These are phyloP conservation scores for Coemansia sp. DNA, from an alignment of 192 early-diverging fungal species.

Conservation along the genomic window DNA sequence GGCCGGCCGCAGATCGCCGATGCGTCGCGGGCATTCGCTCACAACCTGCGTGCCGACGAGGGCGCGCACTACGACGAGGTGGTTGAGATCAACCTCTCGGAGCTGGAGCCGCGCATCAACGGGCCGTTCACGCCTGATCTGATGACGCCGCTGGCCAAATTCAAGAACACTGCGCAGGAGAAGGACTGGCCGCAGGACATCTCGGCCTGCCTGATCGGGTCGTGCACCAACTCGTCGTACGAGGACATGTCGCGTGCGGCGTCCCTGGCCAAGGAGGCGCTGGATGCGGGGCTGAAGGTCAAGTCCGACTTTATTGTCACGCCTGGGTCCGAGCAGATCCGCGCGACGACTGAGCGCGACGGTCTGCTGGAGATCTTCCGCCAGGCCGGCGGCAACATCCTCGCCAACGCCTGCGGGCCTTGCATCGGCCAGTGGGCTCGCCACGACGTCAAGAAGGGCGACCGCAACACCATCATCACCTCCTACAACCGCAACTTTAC, in stretches of 20 bases:
- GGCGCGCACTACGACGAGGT: constrained; percentile 84
- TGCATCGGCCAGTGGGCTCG: constrained; percentile 96
- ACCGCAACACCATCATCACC: constrained; percentile 90
- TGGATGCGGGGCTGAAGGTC: constrained; percentile 74
- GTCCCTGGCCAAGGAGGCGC: constrained; percentile 86
- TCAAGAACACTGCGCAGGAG: constrained; percentile 82
- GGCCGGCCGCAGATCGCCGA: constrained; percentile 80
- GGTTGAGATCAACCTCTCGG: constrained; percentile 88
- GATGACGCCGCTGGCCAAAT: constrained; percentile 89
- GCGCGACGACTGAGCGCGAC: constrained; percentile 96
- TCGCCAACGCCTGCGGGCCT: constrained; percentile 98
- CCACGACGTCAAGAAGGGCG: constrained; percentile 61
- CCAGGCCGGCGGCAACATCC: constrained; percentile 82
- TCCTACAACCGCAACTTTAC: constrained; percentile 99
- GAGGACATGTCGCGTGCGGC: constrained; percentile 96
- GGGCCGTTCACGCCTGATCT: constrained; percentile 99
- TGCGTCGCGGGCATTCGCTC: constrained; percentile 61
- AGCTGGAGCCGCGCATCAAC: constrained; percentile 96
- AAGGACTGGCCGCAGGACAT: constrained; percentile 89
- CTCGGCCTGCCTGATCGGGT: constrained; percentile 88
- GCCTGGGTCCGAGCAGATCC: constrained; percentile 97
- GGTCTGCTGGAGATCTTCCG: constrained; percentile 82
- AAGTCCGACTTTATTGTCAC: constrained; percentile 89
- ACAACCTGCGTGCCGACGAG: constrained; percentile 76
- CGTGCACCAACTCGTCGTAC: constrained; percentile 98